A percentile compares a stretch with the other conserved stretches of the same genome.
Conservation (phyloP, 2,329 filamentous ascomycete genomes). For the Colletotrichum simmondsii region DNA sequence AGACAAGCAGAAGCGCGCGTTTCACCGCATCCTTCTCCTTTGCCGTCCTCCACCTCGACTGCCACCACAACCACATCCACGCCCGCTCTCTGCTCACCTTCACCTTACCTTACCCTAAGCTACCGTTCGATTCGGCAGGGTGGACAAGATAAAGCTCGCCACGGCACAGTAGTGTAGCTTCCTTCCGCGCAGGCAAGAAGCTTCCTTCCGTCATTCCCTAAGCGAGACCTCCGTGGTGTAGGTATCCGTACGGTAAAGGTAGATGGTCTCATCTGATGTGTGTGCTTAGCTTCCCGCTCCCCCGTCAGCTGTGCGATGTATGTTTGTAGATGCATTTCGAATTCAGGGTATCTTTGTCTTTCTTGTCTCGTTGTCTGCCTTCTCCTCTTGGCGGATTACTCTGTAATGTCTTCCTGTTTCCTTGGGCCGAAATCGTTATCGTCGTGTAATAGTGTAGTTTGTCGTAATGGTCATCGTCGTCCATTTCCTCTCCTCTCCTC, state of each 20-base stretch:
- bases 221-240: not conserved
- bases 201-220: not conserved
- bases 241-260: no score
- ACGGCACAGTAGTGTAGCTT: not conserved
- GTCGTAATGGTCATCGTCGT: not conserved
- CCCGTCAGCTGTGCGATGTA: conserved; percentile 3
- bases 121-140: not conserved
- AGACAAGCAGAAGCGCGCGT: not conserved
- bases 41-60: not conserved
- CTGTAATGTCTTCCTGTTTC: not conserved
- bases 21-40: not conserved
- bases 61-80: not conserved
- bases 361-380: not conserved
- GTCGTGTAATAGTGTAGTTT: not conserved
- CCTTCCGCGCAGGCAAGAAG: not conserved
- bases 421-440: not conserved
- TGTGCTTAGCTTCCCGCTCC: conserved; percentile 1
- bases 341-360: conserved; percentile 9
- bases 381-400: no score
- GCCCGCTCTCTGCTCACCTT: not conserved
- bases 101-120: not conserved
- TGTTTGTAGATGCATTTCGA: not conserved
- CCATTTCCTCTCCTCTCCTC: not conserved
- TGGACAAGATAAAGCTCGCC: not conserved
- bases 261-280: not conserved